Base-by-base conservation (phyloP, 805 yeast species). In the Hemisphaericaspora nanyangensis region DNA sequence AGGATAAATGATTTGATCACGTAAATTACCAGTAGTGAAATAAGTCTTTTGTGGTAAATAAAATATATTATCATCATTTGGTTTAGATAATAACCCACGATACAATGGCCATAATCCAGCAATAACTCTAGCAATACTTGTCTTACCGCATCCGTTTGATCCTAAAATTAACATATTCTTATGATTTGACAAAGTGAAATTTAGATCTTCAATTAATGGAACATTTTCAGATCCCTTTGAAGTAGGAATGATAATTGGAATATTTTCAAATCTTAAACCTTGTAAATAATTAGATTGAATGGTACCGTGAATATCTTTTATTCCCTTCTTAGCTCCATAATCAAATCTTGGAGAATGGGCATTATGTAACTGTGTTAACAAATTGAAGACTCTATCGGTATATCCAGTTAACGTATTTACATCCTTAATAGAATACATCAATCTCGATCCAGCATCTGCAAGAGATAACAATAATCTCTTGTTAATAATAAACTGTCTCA, bases 91-190 rank as follows among this genome's bases (percentile, higher is more conserved):
- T 39, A 89, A 71, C 0, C 97, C 97, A 47, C 72, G 68, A 60
- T 85, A 90, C 19, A 87, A 70, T 11, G 98, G 96, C 97, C 97
- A 90, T 44, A 90, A 68, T 17, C 91, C 95, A 6, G 95, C 90
- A 42, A 89, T 70, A 3, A 90, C 73, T 46, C 96, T 70, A 37
- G 89, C 80, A 48, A 90, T 82, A 0, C 95, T 80, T 7, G 95
- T 83, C 57, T 90, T 90, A 43, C 98, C 98, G 50, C 83, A 76
- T 12, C 96, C 95, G 52, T 90, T 90, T 35, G 91, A 75, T 8
- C 96, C 97, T 45, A 88, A 70, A 27, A 90, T 82, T 45, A 90
- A 72, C 37, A 89, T 64, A 54, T 85, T 87, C 44, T 85, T 81
- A 30, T 71, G 72, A 15, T 55, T 51, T 42, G 64, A 68, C 28